These are phyloP conservation scores for Colletotrichum siamense DNA, from an alignment of 2,329 filamentous ascomycete genomes.

Conservation along the genomic window DNA sequence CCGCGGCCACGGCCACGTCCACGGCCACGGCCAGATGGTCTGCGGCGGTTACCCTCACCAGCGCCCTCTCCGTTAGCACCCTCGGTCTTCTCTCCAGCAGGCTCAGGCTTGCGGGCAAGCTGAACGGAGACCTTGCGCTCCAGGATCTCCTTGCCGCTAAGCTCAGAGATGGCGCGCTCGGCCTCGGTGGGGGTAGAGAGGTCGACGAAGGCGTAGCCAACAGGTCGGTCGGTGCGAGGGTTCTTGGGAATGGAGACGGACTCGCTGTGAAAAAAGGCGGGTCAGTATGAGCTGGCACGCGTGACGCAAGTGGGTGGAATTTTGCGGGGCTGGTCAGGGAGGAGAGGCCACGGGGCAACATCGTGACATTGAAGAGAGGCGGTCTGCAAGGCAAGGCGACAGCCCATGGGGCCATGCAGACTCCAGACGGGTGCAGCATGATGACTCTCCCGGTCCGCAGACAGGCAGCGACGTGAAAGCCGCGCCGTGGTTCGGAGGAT, in stretches of 20 bases:
- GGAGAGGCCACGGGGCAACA: slow-evolving; percentile 20
- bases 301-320: slow-evolving; percentile 20
- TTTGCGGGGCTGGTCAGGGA: slow-evolving; percentile 17
- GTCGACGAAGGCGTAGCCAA: slow-evolving; percentile 99
- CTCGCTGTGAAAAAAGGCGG: slow-evolving; percentile 66
- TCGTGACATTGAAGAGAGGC: slow-evolving; percentile 3
- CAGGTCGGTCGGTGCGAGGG: slow-evolving; percentile 96
- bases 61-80: slow-evolving; percentile 77
- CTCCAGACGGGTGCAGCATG: neutral
- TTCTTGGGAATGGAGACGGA: slow-evolving; percentile 99
- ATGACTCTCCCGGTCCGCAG: neutral
- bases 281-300: slow-evolving; percentile 22
- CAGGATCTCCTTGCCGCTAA: slow-evolving; percentile 96
- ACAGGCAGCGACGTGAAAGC: neutral
- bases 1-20: slow-evolving; percentile 74
- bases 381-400: neutral
- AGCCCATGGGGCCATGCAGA: neutral
- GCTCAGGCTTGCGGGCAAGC: slow-evolving; percentile 96
- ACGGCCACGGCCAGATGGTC: slow-evolving; percentile 68
- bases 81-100: slow-evolving; percentile 77
- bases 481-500: neutral
- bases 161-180: slow-evolving; percentile 91
- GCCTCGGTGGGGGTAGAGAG: slow-evolving; percentile 94
- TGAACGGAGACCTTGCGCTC: slow-evolving; percentile 99
- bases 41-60: slow-evolving; percentile 70